Evolutionary conservation across 495 filamentous ascomycete genomes (phyloP).

Genomic region (Poronia punctata): DNA sequence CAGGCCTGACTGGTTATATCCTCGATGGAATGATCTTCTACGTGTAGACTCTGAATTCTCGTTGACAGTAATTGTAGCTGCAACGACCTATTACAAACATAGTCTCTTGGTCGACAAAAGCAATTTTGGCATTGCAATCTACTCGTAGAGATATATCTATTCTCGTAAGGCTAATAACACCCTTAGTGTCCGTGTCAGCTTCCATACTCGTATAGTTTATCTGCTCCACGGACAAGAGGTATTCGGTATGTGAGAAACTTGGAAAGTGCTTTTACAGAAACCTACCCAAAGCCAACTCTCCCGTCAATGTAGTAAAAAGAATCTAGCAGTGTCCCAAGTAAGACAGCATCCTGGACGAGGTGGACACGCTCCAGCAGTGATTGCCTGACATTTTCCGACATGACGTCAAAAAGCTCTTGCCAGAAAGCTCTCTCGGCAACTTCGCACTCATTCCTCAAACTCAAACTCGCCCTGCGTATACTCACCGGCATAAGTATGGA

Average conservation of each 20-base stretch:
- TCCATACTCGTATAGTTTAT: too few relatives aligned
- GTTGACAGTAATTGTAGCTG: too few relatives aligned
- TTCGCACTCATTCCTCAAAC: constrained; percentile 26
- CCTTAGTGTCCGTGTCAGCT: too few relatives aligned
- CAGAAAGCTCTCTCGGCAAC: constrained; percentile 24
- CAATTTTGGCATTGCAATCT: too few relatives aligned
- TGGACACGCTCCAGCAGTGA: constrained; percentile 9
- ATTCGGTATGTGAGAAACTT: constrained; percentile 24
- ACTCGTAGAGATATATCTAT: too few relatives aligned
- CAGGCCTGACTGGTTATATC: too few relatives aligned
- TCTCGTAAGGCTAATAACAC: too few relatives aligned
- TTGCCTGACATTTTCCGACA: constrained; percentile 12
- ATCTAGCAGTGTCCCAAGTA: constrained; percentile 21
- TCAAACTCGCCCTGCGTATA: constrained; percentile 24
- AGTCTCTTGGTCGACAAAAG: too few relatives aligned
- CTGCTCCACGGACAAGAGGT: constrained; percentile 17
- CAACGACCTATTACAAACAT: too few relatives aligned
- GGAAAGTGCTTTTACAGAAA: constrained; percentile 12
- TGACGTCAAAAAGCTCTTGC: constrained; percentile 15
- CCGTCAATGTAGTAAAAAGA: constrained; percentile 22
- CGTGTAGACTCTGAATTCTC: too few relatives aligned
- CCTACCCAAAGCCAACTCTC: constrained; percentile 8
- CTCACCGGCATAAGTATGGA: constrained; percentile 27
- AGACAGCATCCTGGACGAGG: constrained; percentile 20
- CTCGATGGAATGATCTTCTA: too few relatives aligned